Conservation (phyloP, 805 yeast genomes). For the Yamadazyma akitaensis region DNA sequence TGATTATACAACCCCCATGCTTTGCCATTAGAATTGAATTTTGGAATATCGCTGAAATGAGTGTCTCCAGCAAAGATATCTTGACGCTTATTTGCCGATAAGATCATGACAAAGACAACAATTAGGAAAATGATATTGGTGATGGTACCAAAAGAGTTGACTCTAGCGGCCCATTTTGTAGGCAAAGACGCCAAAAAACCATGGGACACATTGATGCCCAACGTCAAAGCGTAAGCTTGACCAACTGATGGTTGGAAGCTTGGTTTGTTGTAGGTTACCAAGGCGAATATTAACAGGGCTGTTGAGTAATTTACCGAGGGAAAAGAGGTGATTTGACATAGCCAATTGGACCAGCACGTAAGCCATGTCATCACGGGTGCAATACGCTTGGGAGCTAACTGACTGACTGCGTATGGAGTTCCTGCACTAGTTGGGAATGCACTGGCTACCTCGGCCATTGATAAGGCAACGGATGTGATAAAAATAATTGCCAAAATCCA, state of each 20-base stretch:
- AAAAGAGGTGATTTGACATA: slow-evolving; percentile 60
- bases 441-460: slow-evolving; percentile 63
- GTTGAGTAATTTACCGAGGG: slow-evolving; percentile 59
- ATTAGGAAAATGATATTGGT: slow-evolving; percentile 47
- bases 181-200: slow-evolving; percentile 50
- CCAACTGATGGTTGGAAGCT: slow-evolving; percentile 44
- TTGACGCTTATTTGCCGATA: slow-evolving; percentile 49
- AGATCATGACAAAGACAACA: slow-evolving; percentile 51
- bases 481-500: slow-evolving; percentile 57
- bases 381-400: slow-evolving; percentile 53
- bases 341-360: slow-evolving; percentile 63
- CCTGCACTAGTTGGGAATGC: slow-evolving; percentile 71
- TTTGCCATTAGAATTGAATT: slow-evolving; percentile 44
- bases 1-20: slow-evolving; percentile 58
- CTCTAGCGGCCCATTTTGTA: slow-evolving; percentile 50
- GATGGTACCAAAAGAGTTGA: slow-evolving; percentile 50
- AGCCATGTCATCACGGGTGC: slow-evolving; percentile 58
- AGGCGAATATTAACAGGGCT: slow-evolving; percentile 55
- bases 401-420: slow-evolving; percentile 64
- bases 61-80: slow-evolving; percentile 17
- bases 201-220: slow-evolving; percentile 48
- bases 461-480: slow-evolving; percentile 54
- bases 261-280: slow-evolving; percentile 39
- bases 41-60: slow-evolving; percentile 23
- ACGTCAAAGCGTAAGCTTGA: slow-evolving; percentile 49